These are phyloP conservation scores for Sugiyamaella marilandica DNA, from an alignment of 805 yeast genomes.

Conservation along the genomic window DNA sequence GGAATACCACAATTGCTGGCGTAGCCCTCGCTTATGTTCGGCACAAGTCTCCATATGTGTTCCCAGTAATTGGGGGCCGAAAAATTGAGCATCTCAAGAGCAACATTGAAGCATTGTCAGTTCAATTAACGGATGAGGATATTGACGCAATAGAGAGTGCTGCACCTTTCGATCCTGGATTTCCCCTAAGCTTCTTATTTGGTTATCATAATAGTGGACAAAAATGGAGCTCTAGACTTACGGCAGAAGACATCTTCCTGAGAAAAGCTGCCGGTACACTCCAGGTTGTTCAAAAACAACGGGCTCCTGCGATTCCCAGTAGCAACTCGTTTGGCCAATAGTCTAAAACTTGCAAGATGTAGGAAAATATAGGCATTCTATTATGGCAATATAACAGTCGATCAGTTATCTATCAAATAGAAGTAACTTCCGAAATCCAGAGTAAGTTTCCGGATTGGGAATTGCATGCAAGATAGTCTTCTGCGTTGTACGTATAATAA, in stretches of 20 bases:
- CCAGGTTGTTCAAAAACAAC: not conserved
- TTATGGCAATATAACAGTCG: too few relatives aligned
- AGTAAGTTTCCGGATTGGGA: too few relatives aligned
- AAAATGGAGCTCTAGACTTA: not conserved
- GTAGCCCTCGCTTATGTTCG: slow-evolving; percentile 26
- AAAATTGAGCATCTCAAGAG: slow-evolving; percentile 23
- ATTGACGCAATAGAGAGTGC: slow-evolving; percentile 17
- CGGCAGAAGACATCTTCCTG: not conserved
- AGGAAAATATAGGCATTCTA: too few relatives aligned
- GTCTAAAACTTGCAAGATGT: too few relatives aligned
- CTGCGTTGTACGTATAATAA: too few relatives aligned
- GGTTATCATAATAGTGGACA: not conserved
- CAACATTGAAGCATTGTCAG: slow-evolving; percentile 20
- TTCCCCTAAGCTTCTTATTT: slow-evolving; percentile 16
- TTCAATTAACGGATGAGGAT: slow-evolving; percentile 19
- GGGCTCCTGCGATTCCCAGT: not conserved
- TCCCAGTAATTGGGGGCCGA: slow-evolving; percentile 26
- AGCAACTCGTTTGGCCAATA: too few relatives aligned
- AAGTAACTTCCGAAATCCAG: too few relatives aligned
- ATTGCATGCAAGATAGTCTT: too few relatives aligned
- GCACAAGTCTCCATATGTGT: slow-evolving; percentile 21
- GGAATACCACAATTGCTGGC: slow-evolving; percentile 3
- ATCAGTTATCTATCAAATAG: too few relatives aligned
- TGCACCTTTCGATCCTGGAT: slow-evolving; percentile 21
- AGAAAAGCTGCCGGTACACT: not conserved